Evolutionary conservation across 2,329 filamentous ascomycete species (phyloP), one percentile per base, ranked within the genome.

Genomic region (Penicillium hordei): DNA sequence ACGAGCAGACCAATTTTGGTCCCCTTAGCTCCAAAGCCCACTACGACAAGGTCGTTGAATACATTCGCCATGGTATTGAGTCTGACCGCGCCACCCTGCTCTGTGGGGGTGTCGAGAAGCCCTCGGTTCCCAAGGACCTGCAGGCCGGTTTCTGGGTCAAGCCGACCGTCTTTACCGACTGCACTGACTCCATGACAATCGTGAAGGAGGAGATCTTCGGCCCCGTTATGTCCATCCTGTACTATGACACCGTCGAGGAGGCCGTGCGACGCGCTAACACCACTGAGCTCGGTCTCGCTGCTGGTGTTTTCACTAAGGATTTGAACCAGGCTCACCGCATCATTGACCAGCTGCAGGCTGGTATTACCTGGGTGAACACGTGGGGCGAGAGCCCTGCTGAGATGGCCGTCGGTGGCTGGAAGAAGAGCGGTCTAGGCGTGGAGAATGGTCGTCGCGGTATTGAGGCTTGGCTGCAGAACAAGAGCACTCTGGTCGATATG

Each of bases 401-500:
- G 79, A 96, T 96, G 92, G 89, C 89, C 2, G 91, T 96, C 0
- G 91, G 91, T 10, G 91, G 91, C 0, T 96, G 91, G 92, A 96
- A 96, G 80, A 83, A 89, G 82, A 95, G 91, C 71, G 92, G 92
- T 34, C 78, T 96, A 10, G 91, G 91, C 0, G 87, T 95, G 1
- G 91, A 96, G 81, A 96, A 96, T 73, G 92, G 91, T 4, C 81
- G 86, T 58, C 85, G 83, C 67, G 91, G 91, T 0, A 81, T 96
- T 53, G 87, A 89, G 74, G 88, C 89, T 4, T 96, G 92, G 88
- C 83, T 92, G 52, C 82, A 86, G 76, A 94, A 93, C 67, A 95
- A 94, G 81, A 95, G 91, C 75, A 95, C 91, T 1, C 75, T 96
- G 31, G 87, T 96, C 2, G 91, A 96, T 73, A 89, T 93, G 82